These are phyloP conservation scores for Pythium aquatile DNA, from an alignment of 352 stramenopile species.

Conservation along the genomic window DNA sequence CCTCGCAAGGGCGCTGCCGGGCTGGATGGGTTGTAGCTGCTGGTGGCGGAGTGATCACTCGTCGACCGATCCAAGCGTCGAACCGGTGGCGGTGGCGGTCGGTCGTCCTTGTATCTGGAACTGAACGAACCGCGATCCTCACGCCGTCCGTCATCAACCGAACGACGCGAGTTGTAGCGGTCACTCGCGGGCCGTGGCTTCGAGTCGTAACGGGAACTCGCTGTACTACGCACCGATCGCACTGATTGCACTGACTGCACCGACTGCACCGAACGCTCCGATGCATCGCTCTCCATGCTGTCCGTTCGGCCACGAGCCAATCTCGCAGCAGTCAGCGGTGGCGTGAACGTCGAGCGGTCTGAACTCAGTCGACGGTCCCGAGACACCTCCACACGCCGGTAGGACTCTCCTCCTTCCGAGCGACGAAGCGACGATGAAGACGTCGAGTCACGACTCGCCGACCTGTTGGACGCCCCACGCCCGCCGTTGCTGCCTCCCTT, in stretches of 20 bases:
- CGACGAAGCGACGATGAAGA: slow-evolving; percentile 18
- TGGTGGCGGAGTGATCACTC: slow-evolving; percentile 17
- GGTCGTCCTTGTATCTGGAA: slow-evolving; percentile 10
- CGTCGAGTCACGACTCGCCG: slow-evolving; percentile 2
- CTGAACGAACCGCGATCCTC: slow-evolving; percentile 15
- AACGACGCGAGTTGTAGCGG: slow-evolving; percentile 16
- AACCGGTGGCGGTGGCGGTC: neutral
- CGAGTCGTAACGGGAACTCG: slow-evolving; percentile 22
- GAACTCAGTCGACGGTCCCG: slow-evolving; percentile 9
- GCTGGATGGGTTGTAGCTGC: slow-evolving; percentile 7
- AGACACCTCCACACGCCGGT: slow-evolving; percentile 28
- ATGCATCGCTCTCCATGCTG: slow-evolving; percentile 30
- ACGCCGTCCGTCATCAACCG: slow-evolving; percentile 12
- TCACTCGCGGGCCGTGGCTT: slow-evolving; percentile 11
- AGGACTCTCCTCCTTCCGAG: slow-evolving; percentile 13
- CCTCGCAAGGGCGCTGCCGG: slow-evolving; percentile 7
- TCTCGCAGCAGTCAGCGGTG: neutral
- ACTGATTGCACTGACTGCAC: slow-evolving; percentile 22
- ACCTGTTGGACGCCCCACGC: slow-evolving; percentile 7
- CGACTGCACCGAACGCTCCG: slow-evolving; percentile 16
- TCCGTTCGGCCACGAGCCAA: slow-evolving; percentile 11
- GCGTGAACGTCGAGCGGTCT: slow-evolving; percentile 12
- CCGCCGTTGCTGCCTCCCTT: neutral
- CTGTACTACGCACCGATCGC: slow-evolving; percentile 22
- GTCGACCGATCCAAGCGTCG: slow-evolving; percentile 20